phyloP scores from a whole-genome alignment of 2,329 filamentous ascomycete genomes.

The Colletotrichum falcatum region DNA sequence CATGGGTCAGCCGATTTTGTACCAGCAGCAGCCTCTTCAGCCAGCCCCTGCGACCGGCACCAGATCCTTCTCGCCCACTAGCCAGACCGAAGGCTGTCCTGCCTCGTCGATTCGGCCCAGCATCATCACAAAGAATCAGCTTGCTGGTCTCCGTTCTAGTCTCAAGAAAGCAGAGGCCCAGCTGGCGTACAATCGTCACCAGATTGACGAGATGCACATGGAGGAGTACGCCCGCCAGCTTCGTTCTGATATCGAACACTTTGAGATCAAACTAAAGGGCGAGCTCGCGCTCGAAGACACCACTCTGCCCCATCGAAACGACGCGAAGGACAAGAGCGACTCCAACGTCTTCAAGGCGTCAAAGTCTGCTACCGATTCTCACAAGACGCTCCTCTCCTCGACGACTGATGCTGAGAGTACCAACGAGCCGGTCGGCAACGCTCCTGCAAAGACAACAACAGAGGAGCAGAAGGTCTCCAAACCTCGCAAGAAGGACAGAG shows the following conservation, averaged over 20 bases:
- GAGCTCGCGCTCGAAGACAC: constrained; percentile 61
- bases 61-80: constrained; percentile 1
- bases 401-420: not conserved
- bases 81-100: constrained; percentile 48
- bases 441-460: not conserved
- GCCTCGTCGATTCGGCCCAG: constrained; percentile 71
- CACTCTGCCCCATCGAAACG: constrained; percentile 44
- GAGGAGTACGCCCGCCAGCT: constrained; percentile 57
- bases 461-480: constrained; percentile 12
- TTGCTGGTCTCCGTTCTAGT: constrained; percentile 63
- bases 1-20: constrained; percentile 44
- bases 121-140: constrained; percentile 70
- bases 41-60: constrained; percentile 7
- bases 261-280: constrained; percentile 59
- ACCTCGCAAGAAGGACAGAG: constrained; percentile 24
- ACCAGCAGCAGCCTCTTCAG: constrained; percentile 26
- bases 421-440: not conserved
- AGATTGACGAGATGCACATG: constrained; percentile 69
- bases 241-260: constrained; percentile 60
- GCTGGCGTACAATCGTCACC: constrained; percentile 70
- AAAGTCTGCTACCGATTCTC: constrained; percentile 28
- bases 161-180: constrained; percentile 70
- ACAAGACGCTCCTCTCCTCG: constrained; percentile 20
- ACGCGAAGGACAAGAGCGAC: constrained; percentile 50
- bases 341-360: constrained; percentile 31